A percentile compares a stretch with the other conserved stretches of the same genome.
Evolutionary conservation across 768 basidiomycete genomes (phyloP).

Genomic region (Mycena belliarum): DNA sequence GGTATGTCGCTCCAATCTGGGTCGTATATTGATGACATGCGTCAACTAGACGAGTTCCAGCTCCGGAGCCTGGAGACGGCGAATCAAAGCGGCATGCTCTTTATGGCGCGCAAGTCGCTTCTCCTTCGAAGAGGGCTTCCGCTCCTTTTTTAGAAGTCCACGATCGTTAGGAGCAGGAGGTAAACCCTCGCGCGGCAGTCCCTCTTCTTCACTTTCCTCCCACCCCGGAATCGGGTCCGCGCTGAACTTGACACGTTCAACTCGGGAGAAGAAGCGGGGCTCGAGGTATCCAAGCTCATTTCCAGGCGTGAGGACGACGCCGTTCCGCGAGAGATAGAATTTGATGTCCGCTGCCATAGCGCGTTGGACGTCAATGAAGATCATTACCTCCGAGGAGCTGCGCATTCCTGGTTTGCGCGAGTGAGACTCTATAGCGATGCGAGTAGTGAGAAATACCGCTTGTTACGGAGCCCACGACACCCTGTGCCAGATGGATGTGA

Average conservation of each 20-base stretch:
- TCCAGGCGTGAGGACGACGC: constrained; percentile 70
- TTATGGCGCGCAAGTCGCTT: background rate
- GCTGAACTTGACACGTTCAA: constrained; percentile 35
- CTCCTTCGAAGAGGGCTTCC: background rate
- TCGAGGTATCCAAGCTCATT: constrained; percentile 51
- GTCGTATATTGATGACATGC: too few species aligned
- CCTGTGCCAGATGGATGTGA: constrained; percentile 74
- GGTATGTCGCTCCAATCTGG: too few species aligned
- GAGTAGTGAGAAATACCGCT: constrained; percentile 44
- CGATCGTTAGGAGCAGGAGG: too few species aligned
- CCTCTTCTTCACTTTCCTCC: background rate
- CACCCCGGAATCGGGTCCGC: constrained; percentile 3
- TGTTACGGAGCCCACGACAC: constrained; percentile 51
- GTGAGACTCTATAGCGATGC: background rate
- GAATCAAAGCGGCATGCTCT: background rate
- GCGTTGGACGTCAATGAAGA: constrained; percentile 62
- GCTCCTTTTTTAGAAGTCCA: too few species aligned
- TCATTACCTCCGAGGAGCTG: constrained; percentile 56
- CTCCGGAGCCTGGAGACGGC: background rate
- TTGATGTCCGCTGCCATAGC: constrained; percentile 52
- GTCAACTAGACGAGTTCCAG: background rate
- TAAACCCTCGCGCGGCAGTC: too few species aligned
- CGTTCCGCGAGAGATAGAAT: constrained; percentile 64
- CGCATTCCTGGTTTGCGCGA: constrained; percentile 50
- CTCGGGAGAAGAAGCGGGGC: constrained; percentile 52